A percentile compares a stretch with the other conserved stretches of the same genome.
Evolutionary conservation across 2,329 filamentous ascomycete species (phyloP).

Genomic region (Diaporthe sp.): DNA sequence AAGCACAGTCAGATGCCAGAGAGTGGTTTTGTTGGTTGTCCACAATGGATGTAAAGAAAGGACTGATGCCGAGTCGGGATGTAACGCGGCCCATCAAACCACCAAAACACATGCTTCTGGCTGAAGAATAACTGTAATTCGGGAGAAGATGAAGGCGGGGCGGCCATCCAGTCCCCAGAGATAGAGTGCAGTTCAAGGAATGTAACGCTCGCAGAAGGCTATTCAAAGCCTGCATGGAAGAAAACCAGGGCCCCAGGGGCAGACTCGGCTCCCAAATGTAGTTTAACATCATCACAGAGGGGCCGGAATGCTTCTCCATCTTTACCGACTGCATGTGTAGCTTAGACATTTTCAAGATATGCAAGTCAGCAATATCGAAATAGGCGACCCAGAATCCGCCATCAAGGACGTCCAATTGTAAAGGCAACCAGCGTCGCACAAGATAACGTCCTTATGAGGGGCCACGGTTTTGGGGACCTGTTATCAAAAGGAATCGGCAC

Average conservation of each 20-base stretch:
- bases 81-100: neutral
- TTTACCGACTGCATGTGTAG: neutral
- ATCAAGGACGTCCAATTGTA: neutral
- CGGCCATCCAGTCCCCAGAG: neutral
- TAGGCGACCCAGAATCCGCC: neutral
- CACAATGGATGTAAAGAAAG: neutral
- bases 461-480: no score
- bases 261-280: neutral
- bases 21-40: neutral
- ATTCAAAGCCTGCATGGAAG: no score
- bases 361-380: conserved; percentile 1
- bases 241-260: no score
- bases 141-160: neutral
- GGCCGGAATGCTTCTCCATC: neutral
- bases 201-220: no score
- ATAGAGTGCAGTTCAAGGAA: neutral
- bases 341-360: neutral
- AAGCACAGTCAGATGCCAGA: neutral
- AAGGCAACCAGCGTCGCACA: neutral
- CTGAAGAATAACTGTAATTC: neutral
- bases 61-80: neutral
- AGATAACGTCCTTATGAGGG: no score
- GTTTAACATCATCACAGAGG: neutral
- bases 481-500: no score
- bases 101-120: neutral